Conservation (phyloP, 2,329 filamentous ascomycete species). For the Clarireedia sp. region DNA sequence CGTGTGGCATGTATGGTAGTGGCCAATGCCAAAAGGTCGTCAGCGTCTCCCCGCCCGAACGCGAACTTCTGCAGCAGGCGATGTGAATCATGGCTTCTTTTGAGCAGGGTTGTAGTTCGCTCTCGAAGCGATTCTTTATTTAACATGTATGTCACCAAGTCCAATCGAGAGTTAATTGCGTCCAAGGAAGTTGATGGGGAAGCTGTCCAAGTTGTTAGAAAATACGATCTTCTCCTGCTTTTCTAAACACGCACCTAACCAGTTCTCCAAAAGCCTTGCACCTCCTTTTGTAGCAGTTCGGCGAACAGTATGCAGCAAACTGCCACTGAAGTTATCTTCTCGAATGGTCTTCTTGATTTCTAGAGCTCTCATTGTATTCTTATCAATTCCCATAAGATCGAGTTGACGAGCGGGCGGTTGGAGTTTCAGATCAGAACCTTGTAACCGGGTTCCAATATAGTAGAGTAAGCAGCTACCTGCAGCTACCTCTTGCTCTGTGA, state of each 20-base stretch:
- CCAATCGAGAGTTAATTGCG: constrained; percentile 69
- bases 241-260: constrained; percentile 52
- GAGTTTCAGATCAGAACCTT: constrained; percentile 70
- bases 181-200: constrained; percentile 81
- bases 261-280: constrained; percentile 72
- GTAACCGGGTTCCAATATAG: constrained; percentile 74
- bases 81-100: constrained; percentile 74
- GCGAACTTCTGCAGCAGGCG: constrained; percentile 91
- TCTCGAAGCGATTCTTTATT: constrained; percentile 61
- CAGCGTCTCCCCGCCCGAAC: constrained; percentile 80
- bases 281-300: constrained; percentile 89
- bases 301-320: constrained; percentile 80
- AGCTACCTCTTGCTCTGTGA: constrained; percentile 60
- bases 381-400: constrained; percentile 84
- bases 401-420: constrained; percentile 73
- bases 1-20: constrained; percentile 70
- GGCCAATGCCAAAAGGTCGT: constrained; percentile 79
- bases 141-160: constrained; percentile 73
- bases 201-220: constrained; percentile 33
- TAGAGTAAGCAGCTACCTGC: constrained; percentile 77
- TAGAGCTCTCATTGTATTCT: constrained; percentile 78
- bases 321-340: constrained; percentile 72
- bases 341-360: constrained; percentile 83
- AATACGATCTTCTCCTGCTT: background rate
- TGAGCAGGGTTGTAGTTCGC: constrained; percentile 58